These are phyloP conservation scores for Exophiala lecanii-corni DNA, from an alignment of 2,329 filamentous ascomycete genomes.

Conservation along the genomic window DNA sequence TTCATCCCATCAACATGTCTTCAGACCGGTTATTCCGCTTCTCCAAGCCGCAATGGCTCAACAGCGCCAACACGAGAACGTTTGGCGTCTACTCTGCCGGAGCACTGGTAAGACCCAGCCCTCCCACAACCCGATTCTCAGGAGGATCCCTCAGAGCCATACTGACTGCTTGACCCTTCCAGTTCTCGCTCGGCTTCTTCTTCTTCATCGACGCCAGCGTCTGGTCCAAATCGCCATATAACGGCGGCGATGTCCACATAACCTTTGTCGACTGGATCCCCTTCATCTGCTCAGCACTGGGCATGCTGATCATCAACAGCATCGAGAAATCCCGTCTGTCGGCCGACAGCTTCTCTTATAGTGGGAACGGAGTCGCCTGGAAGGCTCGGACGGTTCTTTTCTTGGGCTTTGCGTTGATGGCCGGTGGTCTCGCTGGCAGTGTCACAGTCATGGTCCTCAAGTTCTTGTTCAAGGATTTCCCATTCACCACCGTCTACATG, in stretches of 20 bases:
- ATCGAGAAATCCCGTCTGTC: constrained; percentile 64
- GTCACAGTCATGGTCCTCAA: constrained; percentile 65
- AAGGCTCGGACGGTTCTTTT: constrained; percentile 65
- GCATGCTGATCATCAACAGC: constrained; percentile 68
- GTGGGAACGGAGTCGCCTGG: constrained; percentile 64
- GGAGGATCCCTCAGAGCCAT: no score
- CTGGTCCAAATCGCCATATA: constrained; percentile 58
- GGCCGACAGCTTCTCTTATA: constrained; percentile 62
- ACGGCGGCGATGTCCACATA: constrained; percentile 59
- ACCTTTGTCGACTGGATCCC: constrained; percentile 71
- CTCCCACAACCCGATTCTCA: no score
- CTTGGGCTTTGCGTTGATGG: constrained; percentile 64
- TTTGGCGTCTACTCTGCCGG: constrained; percentile 63
- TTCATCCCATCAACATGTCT: constrained; percentile 5
- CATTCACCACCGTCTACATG: constrained; percentile 61
- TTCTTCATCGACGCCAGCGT: constrained; percentile 63
- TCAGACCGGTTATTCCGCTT: constrained; percentile 60
- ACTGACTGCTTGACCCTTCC: neutral
- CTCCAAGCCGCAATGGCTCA: constrained; percentile 62
- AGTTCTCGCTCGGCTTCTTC: constrained; percentile 69
- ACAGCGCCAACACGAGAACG: constrained; percentile 59
- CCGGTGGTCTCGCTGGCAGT: constrained; percentile 62
- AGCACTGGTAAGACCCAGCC: constrained; percentile 55
- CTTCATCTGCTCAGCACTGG: constrained; percentile 63
- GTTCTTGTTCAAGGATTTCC: constrained; percentile 58